These are phyloP conservation scores for Pseudozyma thailandica DNA, from an alignment of 1,284 basidiomycete species.

Conservation along the genomic window DNA sequence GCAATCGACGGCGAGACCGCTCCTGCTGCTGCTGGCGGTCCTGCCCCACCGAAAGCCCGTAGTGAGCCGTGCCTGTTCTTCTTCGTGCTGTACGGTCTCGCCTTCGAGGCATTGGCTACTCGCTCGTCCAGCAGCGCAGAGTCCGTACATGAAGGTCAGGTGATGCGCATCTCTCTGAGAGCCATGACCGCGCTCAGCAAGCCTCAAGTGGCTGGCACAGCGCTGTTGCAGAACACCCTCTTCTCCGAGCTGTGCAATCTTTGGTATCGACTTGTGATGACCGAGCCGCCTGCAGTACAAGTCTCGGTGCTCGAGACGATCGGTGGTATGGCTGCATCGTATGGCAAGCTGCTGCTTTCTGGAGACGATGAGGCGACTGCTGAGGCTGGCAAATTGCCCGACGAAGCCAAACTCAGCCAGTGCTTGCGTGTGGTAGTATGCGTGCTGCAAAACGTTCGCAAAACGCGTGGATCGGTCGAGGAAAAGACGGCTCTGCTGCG, in stretches of 20 bases:
- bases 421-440: slow-evolving; percentile 84
- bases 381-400: slow-evolving; percentile 67
- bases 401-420: slow-evolving; percentile 73
- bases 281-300: slow-evolving; percentile 80
- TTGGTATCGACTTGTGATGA: slow-evolving; percentile 88
- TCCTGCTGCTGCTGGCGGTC: slow-evolving; percentile 48
- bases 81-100: slow-evolving; percentile 88
- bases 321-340: slow-evolving; percentile 75
- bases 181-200: slow-evolving; percentile 82
- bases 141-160: slow-evolving; percentile 67
- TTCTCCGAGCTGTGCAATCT: slow-evolving; percentile 91
- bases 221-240: slow-evolving; percentile 78
- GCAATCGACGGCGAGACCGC: slow-evolving; percentile 79
- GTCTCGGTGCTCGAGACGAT: slow-evolving; percentile 80
- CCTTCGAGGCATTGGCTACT: slow-evolving; percentile 86
- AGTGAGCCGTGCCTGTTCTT: slow-evolving; percentile 83
- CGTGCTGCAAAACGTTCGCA: slow-evolving; percentile 78
- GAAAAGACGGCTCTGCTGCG: slow-evolving; percentile 75
- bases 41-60: slow-evolving; percentile 7
- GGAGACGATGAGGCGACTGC: slow-evolving; percentile 37
- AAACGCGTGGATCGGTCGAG: slow-evolving; percentile 61
- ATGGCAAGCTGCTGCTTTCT: slow-evolving; percentile 68
- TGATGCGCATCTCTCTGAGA: slow-evolving; percentile 75
- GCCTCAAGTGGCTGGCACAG: slow-evolving; percentile 82
- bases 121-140: slow-evolving; percentile 72